These are phyloP conservation scores for Candida coleopterorum DNA, from an alignment of 805 yeast genomes.

Conservation along the genomic window DNA sequence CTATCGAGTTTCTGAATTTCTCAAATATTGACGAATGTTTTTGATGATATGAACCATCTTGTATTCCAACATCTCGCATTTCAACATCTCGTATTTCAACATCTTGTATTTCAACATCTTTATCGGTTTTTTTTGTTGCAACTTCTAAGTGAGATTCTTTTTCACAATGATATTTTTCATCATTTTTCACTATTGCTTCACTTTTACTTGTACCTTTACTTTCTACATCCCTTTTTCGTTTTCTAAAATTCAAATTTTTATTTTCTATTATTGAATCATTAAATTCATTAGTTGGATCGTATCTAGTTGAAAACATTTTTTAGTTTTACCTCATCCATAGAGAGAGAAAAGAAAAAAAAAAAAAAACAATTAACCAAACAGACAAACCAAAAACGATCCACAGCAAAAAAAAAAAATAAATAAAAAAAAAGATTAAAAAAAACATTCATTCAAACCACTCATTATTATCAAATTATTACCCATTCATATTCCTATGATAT, in stretches of 20 bases:
- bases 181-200: slow-evolving; percentile 10
- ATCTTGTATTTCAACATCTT: neutral
- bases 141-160: too few relatives aligned
- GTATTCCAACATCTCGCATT: neutral
- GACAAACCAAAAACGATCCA: too few relatives aligned
- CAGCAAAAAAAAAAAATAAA: neutral
- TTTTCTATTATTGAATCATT: neutral
- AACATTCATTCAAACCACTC: slow-evolving; percentile 4
- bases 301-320: slow-evolving; percentile 61
- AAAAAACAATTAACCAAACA: too few relatives aligned
- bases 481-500: slow-evolving; percentile 26
- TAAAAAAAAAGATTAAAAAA: slow-evolving; percentile 1
- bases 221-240: slow-evolving; percentile 9
- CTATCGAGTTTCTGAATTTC: slow-evolving; percentile 41
- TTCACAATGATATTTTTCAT: slow-evolving; percentile 1
- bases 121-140: too few relatives aligned
- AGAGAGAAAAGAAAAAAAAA: too few relatives aligned
- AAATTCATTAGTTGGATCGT: slow-evolving; percentile 41
- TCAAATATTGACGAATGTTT: slow-evolving; percentile 50
- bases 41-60: slow-evolving; percentile 15
- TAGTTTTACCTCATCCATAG: slow-evolving; percentile 1
- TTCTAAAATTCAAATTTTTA: neutral
- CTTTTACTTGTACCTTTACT: slow-evolving; percentile 1
- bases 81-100: neutral
- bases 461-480: neutral